Evolutionary conservation across 192 early-diverging fungal species (phyloP).

Genomic region (Linnemannia hyalina): DNA sequence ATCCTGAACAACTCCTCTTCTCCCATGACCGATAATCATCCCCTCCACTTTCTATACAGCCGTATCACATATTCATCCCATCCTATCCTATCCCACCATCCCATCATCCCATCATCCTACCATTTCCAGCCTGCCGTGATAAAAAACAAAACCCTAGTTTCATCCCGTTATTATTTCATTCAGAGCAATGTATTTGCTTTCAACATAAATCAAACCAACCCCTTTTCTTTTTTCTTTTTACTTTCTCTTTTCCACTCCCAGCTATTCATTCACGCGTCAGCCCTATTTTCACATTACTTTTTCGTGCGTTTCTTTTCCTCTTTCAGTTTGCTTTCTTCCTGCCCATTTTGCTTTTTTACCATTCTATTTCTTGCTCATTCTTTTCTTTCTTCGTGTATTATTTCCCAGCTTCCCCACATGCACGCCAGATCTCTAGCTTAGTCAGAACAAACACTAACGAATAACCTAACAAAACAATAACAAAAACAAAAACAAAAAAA

Average conservation of each 20-base stretch:
- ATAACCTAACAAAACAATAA: background rate
- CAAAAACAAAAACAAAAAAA: background rate
- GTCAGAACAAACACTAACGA: background rate
- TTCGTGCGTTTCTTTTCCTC: background rate
- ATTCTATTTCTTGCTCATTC: no score
- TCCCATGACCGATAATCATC: background rate
- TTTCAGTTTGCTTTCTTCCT: no score
- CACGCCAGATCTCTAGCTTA: no score
- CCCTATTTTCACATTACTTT: background rate
- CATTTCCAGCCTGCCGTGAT: background rate
- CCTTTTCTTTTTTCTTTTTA: background rate
- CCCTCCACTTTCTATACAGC: background rate
- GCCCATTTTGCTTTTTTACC: no score
- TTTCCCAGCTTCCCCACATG: no score
- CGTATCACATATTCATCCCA: background rate
- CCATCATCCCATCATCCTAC: background rate
- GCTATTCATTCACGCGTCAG: background rate
- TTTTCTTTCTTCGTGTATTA: no score
- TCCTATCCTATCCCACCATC: background rate
- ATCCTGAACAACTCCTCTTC: conserved; percentile 17
- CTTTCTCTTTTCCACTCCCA: background rate
- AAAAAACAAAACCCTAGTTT: background rate
- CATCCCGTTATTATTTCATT: no score
- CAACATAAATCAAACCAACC: no score
- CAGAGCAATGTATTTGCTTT: no score